A percentile compares a stretch with the other conserved stretches of the same genome.
Conservation (phyloP, 495 filamentous ascomycete species). For the Aspergillus conjunctus region DNA sequence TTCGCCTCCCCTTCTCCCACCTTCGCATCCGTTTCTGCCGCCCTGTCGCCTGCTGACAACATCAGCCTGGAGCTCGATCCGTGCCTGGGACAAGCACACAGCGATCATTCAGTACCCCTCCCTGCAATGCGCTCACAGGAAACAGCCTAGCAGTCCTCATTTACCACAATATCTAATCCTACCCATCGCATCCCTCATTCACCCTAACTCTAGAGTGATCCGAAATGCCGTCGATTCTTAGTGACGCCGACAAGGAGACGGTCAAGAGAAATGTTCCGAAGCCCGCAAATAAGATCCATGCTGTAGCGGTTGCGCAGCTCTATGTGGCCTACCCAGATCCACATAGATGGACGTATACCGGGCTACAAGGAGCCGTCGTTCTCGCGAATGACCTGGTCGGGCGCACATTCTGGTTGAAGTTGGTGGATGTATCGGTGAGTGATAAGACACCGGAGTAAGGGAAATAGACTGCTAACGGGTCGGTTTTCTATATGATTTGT, state of each 20-base stretch:
- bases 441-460: not conserved
- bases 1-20: constrained; percentile 10
- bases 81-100: constrained; percentile 21
- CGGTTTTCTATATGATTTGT: constrained; percentile 11
- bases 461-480: constrained; percentile 23
- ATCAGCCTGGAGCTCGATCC: constrained; percentile 20
- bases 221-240: constrained; percentile 84
- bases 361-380: constrained; percentile 90
- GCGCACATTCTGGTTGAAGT: constrained; percentile 93
- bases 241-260: constrained; percentile 87
- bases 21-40: constrained; percentile 15
- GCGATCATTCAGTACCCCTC: constrained; percentile 17
- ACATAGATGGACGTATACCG: constrained; percentile 90
- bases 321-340: constrained; percentile 90
- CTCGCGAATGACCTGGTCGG: constrained; percentile 92
- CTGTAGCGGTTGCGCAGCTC: constrained; percentile 88
- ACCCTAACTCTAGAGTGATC: constrained; percentile 18
- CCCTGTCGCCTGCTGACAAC: constrained; percentile 14
- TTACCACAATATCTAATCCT: constrained; percentile 11
- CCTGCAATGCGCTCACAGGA: constrained; percentile 40
- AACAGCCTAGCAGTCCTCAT: constrained; percentile 21
- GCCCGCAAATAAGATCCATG: constrained; percentile 90
- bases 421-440: constrained; percentile 93
- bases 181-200: constrained; percentile 8
- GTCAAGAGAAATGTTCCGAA: constrained; percentile 92